These are phyloP conservation scores for Elaeagnus macrophylla DNA, from an alignment of 306 rosid genomes.

Conservation along the genomic window DNA sequence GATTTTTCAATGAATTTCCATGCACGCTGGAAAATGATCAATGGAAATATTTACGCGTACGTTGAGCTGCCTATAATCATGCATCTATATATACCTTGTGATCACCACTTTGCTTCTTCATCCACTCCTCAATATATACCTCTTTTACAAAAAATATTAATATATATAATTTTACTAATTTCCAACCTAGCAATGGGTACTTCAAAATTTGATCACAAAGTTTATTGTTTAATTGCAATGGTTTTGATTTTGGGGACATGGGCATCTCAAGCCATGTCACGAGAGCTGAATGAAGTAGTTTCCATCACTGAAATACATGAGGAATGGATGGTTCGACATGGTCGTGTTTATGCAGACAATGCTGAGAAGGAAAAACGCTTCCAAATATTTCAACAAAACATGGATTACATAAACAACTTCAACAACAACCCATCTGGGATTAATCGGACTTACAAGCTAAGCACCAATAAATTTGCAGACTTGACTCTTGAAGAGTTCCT, in stretches of 20 bases:
- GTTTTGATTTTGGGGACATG: background rate
- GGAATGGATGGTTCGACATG: constrained; percentile 22
- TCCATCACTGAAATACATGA: constrained; percentile 15
- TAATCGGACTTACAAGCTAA: constrained; percentile 22
- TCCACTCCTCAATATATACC: too few relatives aligned
- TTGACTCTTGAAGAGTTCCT: constrained; percentile 22
- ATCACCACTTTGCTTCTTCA: too few relatives aligned
- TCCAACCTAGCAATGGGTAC: too few relatives aligned
- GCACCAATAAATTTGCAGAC: constrained; percentile 20
- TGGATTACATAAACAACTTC: constrained; percentile 21
- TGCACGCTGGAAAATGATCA: too few relatives aligned
- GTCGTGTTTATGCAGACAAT: constrained; percentile 10
- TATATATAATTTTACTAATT: too few relatives aligned
- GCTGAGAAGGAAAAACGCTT: constrained; percentile 25
- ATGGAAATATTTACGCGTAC: too few relatives aligned
- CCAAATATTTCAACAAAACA: constrained; percentile 21
- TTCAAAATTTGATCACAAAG: too few relatives aligned
- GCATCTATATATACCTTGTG: too few relatives aligned
- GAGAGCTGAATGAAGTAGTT: constrained; percentile 12
- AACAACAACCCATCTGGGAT: constrained; percentile 3
- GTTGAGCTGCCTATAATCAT: too few relatives aligned
- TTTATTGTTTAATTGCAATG: too few relatives aligned
- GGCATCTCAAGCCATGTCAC: constrained; percentile 21
- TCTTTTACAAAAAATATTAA: too few relatives aligned
- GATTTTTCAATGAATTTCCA: too few relatives aligned